phyloP scores from a whole-genome alignment of 352 stramenopile genomes.

The Phytophthora sojae region DNA sequence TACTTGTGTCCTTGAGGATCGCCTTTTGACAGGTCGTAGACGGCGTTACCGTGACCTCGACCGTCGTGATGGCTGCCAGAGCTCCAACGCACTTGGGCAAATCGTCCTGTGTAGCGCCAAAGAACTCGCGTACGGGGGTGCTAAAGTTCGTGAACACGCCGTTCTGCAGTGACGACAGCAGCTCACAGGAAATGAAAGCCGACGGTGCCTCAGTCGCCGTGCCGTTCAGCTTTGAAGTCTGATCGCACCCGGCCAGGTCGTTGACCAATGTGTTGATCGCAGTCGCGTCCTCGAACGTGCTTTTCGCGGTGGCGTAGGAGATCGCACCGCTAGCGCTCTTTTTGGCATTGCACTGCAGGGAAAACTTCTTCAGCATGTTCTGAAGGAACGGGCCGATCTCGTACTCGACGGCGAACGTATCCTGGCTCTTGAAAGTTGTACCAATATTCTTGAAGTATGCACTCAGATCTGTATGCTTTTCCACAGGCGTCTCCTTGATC shows the following conservation, averaged over 20 bases:
- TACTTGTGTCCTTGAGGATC: slow-evolving; percentile 63
- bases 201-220: slow-evolving; percentile 48
- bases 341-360: slow-evolving; percentile 47
- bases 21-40: slow-evolving; percentile 51
- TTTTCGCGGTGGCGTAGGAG: slow-evolving; percentile 48
- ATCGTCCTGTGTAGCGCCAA: slow-evolving; percentile 48
- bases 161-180: slow-evolving; percentile 73
- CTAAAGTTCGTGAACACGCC: slow-evolving; percentile 84
- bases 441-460: slow-evolving; percentile 46
- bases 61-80: slow-evolving; percentile 51
- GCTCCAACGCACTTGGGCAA: slow-evolving; percentile 66
- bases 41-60: slow-evolving; percentile 48
- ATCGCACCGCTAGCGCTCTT: slow-evolving; percentile 41
- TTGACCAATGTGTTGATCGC: slow-evolving; percentile 57
- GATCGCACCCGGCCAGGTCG: slow-evolving; percentile 58
- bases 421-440: slow-evolving; percentile 42
- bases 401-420: slow-evolving; percentile 61
- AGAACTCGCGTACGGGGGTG: slow-evolving; percentile 61
- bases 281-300: slow-evolving; percentile 52
- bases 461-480: slow-evolving; percentile 38
- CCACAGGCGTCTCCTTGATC: slow-evolving; percentile 36
- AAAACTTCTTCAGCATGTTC: slow-evolving; percentile 64
- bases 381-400: slow-evolving; percentile 68
- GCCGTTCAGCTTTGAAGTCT: slow-evolving; percentile 53
- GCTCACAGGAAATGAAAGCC: slow-evolving; percentile 68